phyloP scores from a whole-genome alignment of 2,329 filamentous ascomycete genomes.

The Mollisiaceae sp. region DNA sequence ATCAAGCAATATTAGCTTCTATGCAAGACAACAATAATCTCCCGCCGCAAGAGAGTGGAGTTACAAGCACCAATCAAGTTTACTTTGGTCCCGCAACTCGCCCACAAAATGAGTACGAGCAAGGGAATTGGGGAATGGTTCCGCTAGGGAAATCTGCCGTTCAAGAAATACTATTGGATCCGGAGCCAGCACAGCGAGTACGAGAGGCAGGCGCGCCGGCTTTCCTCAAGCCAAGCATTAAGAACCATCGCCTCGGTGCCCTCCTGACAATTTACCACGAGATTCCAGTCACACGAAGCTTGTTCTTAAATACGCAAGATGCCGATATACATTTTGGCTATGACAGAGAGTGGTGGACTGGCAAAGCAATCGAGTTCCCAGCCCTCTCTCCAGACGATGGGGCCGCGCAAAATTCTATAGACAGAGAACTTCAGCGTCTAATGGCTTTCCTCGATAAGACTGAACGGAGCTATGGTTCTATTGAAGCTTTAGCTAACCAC shows the following conservation, averaged over 20 bases:
- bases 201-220: constrained; percentile 54
- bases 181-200: constrained; percentile 49
- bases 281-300: constrained; percentile 63
- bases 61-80: constrained; percentile 48
- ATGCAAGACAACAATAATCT: constrained; percentile 54
- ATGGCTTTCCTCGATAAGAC: constrained; percentile 67
- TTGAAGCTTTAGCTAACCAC: constrained; percentile 50
- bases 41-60: constrained; percentile 56
- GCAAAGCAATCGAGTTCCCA: constrained; percentile 51
- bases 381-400: constrained; percentile 21
- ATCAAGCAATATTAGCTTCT: constrained; percentile 61
- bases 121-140: constrained; percentile 64
- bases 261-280: constrained; percentile 64
- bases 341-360: constrained; percentile 66
- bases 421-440: constrained; percentile 62
- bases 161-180: constrained; percentile 39
- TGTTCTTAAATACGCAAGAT: constrained; percentile 53
- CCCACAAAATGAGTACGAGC: constrained; percentile 62
- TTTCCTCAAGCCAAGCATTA: constrained; percentile 54
- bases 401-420: constrained; percentile 33
- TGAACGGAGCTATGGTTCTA: constrained; percentile 63
- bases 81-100: constrained; percentile 66
- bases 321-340: constrained; percentile 57
- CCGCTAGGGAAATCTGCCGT: constrained; percentile 42
- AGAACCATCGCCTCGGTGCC: constrained; percentile 51